phyloP scores from a whole-genome alignment of 2,329 filamentous ascomycete genomes.

The Aspergillus sp. region DNA sequence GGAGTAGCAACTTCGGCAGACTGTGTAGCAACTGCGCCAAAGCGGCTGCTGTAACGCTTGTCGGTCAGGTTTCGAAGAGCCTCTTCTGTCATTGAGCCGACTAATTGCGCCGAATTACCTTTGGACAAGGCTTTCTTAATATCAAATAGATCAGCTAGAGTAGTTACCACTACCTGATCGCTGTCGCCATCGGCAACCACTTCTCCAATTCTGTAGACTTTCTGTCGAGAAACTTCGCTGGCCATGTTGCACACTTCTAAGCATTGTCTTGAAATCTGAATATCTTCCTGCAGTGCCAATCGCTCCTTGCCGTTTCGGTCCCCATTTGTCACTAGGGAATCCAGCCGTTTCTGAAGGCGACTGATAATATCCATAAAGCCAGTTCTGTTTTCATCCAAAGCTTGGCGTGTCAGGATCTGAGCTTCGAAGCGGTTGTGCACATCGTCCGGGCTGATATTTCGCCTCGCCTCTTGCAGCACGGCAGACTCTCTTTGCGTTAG shows the following conservation, averaged over 20 bases:
- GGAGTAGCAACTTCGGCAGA: slow-evolving; percentile 7
- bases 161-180: slow-evolving; percentile 43
- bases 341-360: slow-evolving; percentile 33
- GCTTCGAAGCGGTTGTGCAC: slow-evolving; percentile 27
- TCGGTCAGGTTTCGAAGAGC: slow-evolving; percentile 22
- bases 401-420: slow-evolving; percentile 29
- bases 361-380: slow-evolving; percentile 30
- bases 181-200: slow-evolving; percentile 36
- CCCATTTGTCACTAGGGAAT: slow-evolving; percentile 11
- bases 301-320: too few relatives aligned
- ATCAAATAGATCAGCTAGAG: slow-evolving; percentile 43
- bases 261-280: slow-evolving; percentile 35
- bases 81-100: slow-evolving; percentile 36
- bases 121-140: slow-evolving; percentile 36
- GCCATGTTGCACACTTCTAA: slow-evolving; percentile 40
- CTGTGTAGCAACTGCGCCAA: slow-evolving; percentile 16
- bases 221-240: slow-evolving; percentile 29
- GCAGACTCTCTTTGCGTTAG: slow-evolving; percentile 26
- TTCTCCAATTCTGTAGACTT: slow-evolving; percentile 36
- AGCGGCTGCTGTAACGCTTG: slow-evolving; percentile 30
- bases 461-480: slow-evolving; percentile 12
- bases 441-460: slow-evolving; percentile 11
- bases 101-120: slow-evolving; percentile 33
- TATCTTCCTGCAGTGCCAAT: slow-evolving; percentile 30
- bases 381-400: slow-evolving; percentile 30